Conservation (phyloP, 2,329 filamentous ascomycete genomes). For the Colletotrichum musae region DNA sequence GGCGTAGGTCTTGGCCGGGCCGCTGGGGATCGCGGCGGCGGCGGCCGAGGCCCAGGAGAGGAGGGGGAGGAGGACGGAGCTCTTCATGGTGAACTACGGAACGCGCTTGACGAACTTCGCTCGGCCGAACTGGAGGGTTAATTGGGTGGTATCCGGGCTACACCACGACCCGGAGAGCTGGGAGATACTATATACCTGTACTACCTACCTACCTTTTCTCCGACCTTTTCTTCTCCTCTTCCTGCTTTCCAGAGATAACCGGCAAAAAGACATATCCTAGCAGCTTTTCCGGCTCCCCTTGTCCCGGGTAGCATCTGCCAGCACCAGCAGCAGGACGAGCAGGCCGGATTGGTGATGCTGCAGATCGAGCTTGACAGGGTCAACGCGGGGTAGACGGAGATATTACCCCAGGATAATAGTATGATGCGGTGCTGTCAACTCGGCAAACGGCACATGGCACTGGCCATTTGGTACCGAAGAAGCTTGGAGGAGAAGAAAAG, state of each 20-base stretch:
- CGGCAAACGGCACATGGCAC: conserved; percentile 3
- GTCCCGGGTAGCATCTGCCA: conserved; percentile 9
- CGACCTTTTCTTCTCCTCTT: neutral
- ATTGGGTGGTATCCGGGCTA: conserved; percentile 1
- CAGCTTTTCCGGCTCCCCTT: conserved; percentile 25
- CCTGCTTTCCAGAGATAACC: conserved; percentile 7
- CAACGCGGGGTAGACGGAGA: conserved; percentile 32
- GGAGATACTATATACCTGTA: conserved; percentile 15
- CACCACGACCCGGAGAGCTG: conserved; percentile 7
- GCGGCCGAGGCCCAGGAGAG: conserved; percentile 17
- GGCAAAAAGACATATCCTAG: neutral
- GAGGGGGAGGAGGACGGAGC: conserved; percentile 17
- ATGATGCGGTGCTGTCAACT: neutral
- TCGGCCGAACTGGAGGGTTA: conserved; percentile 14
- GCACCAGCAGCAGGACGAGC: neutral
- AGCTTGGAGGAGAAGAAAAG: neutral
- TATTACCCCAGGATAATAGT: conserved; percentile 25
- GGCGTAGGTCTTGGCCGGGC: conserved; percentile 48
- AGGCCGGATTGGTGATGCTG: conserved; percentile 12
- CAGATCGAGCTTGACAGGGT: conserved; percentile 15
- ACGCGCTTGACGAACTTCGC: neutral
- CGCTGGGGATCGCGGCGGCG: conserved; percentile 15
- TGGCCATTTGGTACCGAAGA: neutral
- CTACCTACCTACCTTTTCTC: neutral
- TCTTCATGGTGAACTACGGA: conserved; percentile 31